Base-by-base conservation (phyloP, 371 early-diverging fungal species). In the Mortierella sp. region DNA sequence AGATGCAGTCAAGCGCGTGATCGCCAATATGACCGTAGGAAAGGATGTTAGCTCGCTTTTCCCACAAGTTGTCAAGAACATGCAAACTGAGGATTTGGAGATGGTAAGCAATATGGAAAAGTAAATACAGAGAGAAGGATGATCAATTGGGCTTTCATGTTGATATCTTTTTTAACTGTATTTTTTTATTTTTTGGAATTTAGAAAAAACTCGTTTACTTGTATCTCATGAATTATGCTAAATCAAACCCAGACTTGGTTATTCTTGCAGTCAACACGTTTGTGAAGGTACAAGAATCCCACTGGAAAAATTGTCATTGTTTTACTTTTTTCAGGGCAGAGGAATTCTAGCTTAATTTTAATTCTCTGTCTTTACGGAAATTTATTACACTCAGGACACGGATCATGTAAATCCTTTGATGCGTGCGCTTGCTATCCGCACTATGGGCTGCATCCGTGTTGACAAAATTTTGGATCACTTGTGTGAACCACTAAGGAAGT, bases 41-140 rank as follows among this genome's bases (percentile, higher is more conserved):
- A 95, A 95, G 83, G 95, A 95, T 75, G 93, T 95, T 68, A 92
- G 93, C 71, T 88, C 91, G 4, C 83, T 95, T 53, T 95, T 93
- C 88, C 98, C 98, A 43, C 98, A 99, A 76, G 99, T 99, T 9
- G 89, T 99, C 40, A 97, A 97, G 88, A 97, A 97, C 88, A 99
- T 99, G 98, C 98, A 98, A 83, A 99, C 98, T 2, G 98, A 97
- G 70, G 98, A 98, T 83, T 83, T 99, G 66, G 98, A 98, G 76
- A 92, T 93, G 99, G 99, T 61, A 96, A 23, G 51, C 2, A 4
- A n/a, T n/a, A n/a, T n/a, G 51, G 23, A 51, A 51, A 0, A 51
- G 6, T n/a, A 26, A 23, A 51, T 7, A n/a, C n/a, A 51, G 26
- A 51, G 23, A 51, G 13, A 51, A n/a, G 0, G 23, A 26, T 3